Conservation (phyloP, 345 rosid species). For the Dovyalis caffra region DNA sequence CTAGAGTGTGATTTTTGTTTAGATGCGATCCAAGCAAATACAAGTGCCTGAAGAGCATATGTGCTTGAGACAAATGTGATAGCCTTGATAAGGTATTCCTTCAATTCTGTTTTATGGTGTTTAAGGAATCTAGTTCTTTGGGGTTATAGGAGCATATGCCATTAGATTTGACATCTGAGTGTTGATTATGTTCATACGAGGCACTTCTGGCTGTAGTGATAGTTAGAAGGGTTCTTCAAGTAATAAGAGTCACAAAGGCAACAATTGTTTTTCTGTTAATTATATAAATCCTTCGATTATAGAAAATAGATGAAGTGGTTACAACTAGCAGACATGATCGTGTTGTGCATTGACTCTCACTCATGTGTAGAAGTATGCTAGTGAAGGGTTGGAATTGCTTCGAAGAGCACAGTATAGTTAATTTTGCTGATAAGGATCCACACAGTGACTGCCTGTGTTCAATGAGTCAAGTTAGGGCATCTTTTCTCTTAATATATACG, state of each 20-base stretch:
- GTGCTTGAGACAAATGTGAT: not conserved
- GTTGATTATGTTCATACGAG: not conserved
- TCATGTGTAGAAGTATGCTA: not conserved
- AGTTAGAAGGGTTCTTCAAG: not conserved
- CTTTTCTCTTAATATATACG: not conserved
- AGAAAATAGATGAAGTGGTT: not conserved
- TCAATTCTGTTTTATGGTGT: not conserved
- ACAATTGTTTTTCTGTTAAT: not conserved
- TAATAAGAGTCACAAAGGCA: not conserved
- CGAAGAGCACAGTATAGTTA: not conserved
- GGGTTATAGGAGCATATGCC: not conserved
- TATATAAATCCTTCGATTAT: not conserved
- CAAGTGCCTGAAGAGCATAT: not conserved
- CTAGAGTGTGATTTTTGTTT: not conserved
- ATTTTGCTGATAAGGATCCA: not conserved
- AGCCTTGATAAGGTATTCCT: not conserved
- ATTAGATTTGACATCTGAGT: not conserved
- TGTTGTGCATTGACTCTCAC: not conserved
- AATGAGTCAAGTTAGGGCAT: not conserved
- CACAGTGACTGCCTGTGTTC: not conserved
- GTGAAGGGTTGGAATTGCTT: not conserved
- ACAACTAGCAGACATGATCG: not conserved
- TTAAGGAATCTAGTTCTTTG: not conserved
- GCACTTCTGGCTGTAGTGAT: not conserved
- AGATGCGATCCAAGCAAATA: not conserved